A percentile compares a stretch with the other conserved stretches of the same genome.
These are phyloP conservation scores for Alectoria sarmentosa DNA, from an alignment of 495 filamentous ascomycete genomes.

Conservation along the genomic window DNA sequence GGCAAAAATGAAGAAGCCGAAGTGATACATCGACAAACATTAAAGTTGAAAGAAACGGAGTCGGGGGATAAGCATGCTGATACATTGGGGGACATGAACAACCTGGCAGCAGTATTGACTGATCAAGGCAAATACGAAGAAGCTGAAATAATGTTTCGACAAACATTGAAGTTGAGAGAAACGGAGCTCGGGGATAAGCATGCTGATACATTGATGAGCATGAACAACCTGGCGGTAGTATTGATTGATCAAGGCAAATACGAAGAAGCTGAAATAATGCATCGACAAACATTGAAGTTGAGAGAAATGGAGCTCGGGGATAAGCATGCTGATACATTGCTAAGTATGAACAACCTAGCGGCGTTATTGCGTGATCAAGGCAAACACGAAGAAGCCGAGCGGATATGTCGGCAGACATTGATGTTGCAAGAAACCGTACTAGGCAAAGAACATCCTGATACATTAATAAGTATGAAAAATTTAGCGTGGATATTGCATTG, in stretches of 20 bases:
- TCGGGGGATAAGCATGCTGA: conserved; percentile 34
- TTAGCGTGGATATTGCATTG: conserved; percentile 16
- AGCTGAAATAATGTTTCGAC: conserved; percentile 21
- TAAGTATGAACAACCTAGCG: conserved; percentile 27
- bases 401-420: not conserved
- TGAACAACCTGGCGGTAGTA: conserved; percentile 26
- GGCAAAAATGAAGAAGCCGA: conserved; percentile 18
- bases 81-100: conserved; percentile 33
- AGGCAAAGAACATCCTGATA: not conserved
- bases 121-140: conserved; percentile 3
- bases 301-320: conserved; percentile 28
- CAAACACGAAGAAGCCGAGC: not conserved
- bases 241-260: conserved; percentile 29
- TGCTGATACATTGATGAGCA: conserved; percentile 25
- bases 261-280: conserved; percentile 32
- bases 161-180: conserved; percentile 20
- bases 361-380: not conserved
- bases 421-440: not conserved
- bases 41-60: conserved; percentile 26
- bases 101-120: not conserved
- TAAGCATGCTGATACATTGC: conserved; percentile 29
- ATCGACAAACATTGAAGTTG: conserved; percentile 24
- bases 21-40: conserved; percentile 2
- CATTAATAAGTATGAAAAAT: not conserved
- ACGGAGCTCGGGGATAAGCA: conserved; percentile 20